Base-by-base conservation (phyloP, 2,329 filamentous ascomycete species). In the Cercospora janseana region DNA sequence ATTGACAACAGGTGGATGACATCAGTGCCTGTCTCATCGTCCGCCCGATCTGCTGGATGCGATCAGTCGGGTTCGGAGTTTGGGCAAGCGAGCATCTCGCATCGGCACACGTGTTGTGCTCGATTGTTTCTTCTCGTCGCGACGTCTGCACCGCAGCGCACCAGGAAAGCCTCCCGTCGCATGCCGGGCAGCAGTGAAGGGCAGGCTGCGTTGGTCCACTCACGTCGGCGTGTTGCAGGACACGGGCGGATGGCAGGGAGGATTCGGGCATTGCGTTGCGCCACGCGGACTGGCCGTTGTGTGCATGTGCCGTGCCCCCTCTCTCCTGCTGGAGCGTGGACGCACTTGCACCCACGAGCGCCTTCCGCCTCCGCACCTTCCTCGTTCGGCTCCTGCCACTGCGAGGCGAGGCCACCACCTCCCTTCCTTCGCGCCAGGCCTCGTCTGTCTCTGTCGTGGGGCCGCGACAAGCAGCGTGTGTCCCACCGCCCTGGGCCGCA, bases 291-390 rank as follows among this genome's bases (percentile, higher is more conserved):
- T 16, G n/a, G 13, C 23, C 40, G 24, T 29, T 26, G 18, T 42
- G n/a, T n/a, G n/a, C n/a, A n/a, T n/a, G n/a, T n/a, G n/a, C n/a
- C n/a, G n/a, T n/a, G n/a, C 38, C 24, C 27, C 18, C 40, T 15
- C 6, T 20, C 28, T 43, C 27, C 40, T 43, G 23, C 16, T 2
- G 40, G 31, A 26, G 40, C 15, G 21, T 3, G 12, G 18, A 15
- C 21, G n/a, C 7, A 6, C 15, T 26, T n/a, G 38, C 20, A 21
- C 31, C 31, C 15, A 34, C 31, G 31, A 34, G 15, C 31, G 20
- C 23, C 34, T 20, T 21, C 37, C 37, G 13, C 37, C 21, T 41
- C 37, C 37, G 37, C 37, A 43, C 40, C 40, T 37, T 37, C 34
- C 34, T 18, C 24, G 15, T 5, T 38, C 34, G 34, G 34, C 34